Conservation (phyloP, 2,329 filamentous ascomycete species). For the Aureobasidium musti region DNA sequence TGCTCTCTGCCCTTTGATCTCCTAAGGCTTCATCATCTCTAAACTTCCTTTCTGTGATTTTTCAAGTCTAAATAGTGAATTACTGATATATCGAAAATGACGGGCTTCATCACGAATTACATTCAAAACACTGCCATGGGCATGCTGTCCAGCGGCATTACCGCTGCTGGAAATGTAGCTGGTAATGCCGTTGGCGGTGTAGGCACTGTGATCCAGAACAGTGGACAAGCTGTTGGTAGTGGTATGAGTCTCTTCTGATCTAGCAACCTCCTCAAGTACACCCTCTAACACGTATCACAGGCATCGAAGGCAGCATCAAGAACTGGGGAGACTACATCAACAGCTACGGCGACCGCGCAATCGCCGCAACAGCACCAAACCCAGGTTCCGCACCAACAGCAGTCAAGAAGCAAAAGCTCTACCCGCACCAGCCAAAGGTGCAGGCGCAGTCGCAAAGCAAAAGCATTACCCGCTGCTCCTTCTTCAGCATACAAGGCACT, state of each 20-base stretch:
- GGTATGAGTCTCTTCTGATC: constrained; percentile 32
- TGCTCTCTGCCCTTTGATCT: not conserved
- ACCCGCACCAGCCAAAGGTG: constrained; percentile 27
- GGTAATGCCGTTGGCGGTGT: constrained; percentile 44
- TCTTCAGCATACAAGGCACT: constrained; percentile 30
- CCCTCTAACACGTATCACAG: constrained; percentile 36
- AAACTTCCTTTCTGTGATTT: not conserved
- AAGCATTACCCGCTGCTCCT: constrained; percentile 25
- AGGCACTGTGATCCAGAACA: constrained; percentile 40
- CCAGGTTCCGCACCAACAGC: constrained; percentile 33
- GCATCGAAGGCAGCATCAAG: constrained; percentile 40
- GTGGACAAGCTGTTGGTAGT: constrained; percentile 40
- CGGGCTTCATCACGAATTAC: constrained; percentile 38
- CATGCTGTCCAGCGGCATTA: constrained; percentile 40
- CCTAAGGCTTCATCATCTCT: not conserved
- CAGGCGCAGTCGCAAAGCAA: constrained; percentile 28
- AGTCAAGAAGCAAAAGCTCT: constrained; percentile 31
- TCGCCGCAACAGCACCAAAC: constrained; percentile 39
- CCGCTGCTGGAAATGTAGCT: constrained; percentile 43
- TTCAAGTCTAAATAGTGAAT: not conserved
- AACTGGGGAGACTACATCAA: constrained; percentile 43
- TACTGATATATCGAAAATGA: constrained; percentile 21
- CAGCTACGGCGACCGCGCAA: constrained; percentile 40
- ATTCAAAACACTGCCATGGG: constrained; percentile 39
- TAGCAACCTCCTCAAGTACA: not conserved